phyloP scores from a whole-genome alignment of 202 grass and related monocot genomes.

The Digitaria exilis region DNA sequence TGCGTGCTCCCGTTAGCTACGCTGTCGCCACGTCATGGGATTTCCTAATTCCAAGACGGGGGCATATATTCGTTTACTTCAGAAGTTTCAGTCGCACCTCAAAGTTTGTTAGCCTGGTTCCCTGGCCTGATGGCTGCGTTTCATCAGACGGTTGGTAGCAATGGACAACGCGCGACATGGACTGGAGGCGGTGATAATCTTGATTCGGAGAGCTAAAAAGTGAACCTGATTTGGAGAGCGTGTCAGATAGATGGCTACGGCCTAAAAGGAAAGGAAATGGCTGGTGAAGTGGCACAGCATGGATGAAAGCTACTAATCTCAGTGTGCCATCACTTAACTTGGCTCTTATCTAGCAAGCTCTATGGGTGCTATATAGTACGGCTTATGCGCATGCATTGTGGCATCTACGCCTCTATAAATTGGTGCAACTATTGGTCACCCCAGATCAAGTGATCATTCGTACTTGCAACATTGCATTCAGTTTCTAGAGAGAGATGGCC shows the following conservation, averaged over 20 bases:
- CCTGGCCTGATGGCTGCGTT: slow-evolving; percentile 39
- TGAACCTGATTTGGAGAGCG: slow-evolving; percentile 13
- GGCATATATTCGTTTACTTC: neutral
- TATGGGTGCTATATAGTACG: neutral
- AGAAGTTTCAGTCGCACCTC: slow-evolving; percentile 57
- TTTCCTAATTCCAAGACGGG: slow-evolving; percentile 13
- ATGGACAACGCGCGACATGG: neutral
- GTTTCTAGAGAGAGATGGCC: slow-evolving; percentile 15
- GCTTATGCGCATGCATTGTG: slow-evolving; percentile 22
- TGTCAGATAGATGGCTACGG: neutral
- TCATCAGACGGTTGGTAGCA: slow-evolving; percentile 60
- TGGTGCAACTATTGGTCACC: slow-evolving; percentile 54
- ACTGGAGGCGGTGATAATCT: slow-evolving; percentile 4
- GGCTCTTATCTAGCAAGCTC: neutral
- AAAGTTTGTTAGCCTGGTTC: slow-evolving; percentile 69
- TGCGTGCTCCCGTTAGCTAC: slow-evolving; percentile 12
- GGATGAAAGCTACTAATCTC: slow-evolving; percentile 43
- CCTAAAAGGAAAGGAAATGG: slow-evolving; percentile 46
- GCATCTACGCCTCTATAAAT: slow-evolving; percentile 48
- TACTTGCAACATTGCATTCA: slow-evolving; percentile 32
- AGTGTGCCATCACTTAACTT: neutral
- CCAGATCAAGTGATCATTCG: slow-evolving; percentile 17
- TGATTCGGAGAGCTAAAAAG: slow-evolving; percentile 28
- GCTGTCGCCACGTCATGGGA: neutral
- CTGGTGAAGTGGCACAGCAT: slow-evolving; percentile 56